A percentile compares a stretch with the other conserved stretches of the same genome.
Conservation (phyloP, 2,329 filamentous ascomycete genomes). For the Colletotrichum zoysiae region DNA sequence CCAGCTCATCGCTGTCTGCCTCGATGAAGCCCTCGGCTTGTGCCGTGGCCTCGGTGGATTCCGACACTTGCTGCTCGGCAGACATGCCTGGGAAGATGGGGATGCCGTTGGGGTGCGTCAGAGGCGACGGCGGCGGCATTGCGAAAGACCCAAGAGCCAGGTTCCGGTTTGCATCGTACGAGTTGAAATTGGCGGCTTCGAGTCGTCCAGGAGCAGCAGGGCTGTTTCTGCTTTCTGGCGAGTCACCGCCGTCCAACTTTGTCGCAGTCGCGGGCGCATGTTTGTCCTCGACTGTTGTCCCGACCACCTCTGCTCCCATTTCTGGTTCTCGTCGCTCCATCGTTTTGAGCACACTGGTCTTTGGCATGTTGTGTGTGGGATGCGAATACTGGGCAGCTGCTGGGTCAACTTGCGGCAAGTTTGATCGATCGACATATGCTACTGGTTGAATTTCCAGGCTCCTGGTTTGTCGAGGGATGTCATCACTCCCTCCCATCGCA, state of each 20-base stretch:
- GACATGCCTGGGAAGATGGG: conserved; percentile 54
- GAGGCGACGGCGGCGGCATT: conserved; percentile 46
- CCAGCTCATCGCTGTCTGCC: conserved; percentile 50
- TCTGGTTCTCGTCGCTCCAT: neutral
- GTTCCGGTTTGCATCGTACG: neutral
- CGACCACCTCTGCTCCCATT: neutral
- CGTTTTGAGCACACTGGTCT: neutral
- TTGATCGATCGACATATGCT: neutral
- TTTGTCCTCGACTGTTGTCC: neutral
- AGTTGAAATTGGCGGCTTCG: neutral
- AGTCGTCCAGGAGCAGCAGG: neutral
- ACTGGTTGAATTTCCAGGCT: neutral
- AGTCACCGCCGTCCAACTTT: neutral
- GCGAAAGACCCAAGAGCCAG: neutral
- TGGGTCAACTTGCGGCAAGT: neutral
- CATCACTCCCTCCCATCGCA: conserved; percentile 1
- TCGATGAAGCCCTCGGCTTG: conserved; percentile 54
- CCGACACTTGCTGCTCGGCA: conserved; percentile 50
- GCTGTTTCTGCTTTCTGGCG: neutral
- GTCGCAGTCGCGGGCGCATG: neutral
- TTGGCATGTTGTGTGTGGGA: neutral
- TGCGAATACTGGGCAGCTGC: neutral
- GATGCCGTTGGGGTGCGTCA: conserved; percentile 55
- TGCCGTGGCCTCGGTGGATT: conserved; percentile 52
- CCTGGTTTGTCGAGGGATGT: conserved; percentile 15